Conservation (phyloP, 2,329 filamentous ascomycete genomes). For the Epichloe gansuensis region DNA sequence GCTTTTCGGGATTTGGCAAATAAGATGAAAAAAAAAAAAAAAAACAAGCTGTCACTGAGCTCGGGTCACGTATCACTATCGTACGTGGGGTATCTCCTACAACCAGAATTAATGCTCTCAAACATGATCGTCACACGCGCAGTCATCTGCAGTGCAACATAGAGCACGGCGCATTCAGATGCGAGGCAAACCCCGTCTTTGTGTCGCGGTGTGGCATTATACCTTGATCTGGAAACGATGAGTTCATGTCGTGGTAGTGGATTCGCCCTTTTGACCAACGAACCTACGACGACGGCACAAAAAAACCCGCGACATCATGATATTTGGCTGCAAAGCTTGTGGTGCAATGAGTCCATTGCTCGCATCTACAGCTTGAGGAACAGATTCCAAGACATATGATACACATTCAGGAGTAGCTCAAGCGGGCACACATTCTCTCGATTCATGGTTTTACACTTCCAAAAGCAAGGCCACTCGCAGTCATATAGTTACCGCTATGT, state of each 20-base stretch:
- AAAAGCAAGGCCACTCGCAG: too few relatives aligned
- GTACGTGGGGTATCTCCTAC: not conserved
- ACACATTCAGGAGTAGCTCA: not conserved
- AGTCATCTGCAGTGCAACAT: not conserved
- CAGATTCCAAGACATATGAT: not conserved
- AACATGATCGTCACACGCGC: not conserved
- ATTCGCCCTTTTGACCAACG: not conserved
- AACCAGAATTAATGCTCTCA: not conserved
- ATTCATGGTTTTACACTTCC: too few relatives aligned
- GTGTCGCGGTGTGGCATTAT: constrained; percentile 3
- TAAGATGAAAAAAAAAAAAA: too few relatives aligned
- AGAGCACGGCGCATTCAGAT: not conserved
- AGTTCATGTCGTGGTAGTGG: not conserved
- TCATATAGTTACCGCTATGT: too few relatives aligned
- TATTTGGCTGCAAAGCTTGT: not conserved
- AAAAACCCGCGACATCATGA: not conserved
- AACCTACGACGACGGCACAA: not conserved
- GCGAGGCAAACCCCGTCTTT: not conserved
- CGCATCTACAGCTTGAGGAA: not conserved
- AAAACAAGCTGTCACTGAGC: too few relatives aligned
- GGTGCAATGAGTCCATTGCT: not conserved
- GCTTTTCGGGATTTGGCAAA: too few relatives aligned
- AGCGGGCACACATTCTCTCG: too few relatives aligned
- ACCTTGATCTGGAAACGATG: not conserved
- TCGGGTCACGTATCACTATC: not conserved